Percentiles rank a stretch among this genome's conserved stretches.
Conservation (phyloP, 352 stramenopile species). For the Globisporangium barbulae region DNA sequence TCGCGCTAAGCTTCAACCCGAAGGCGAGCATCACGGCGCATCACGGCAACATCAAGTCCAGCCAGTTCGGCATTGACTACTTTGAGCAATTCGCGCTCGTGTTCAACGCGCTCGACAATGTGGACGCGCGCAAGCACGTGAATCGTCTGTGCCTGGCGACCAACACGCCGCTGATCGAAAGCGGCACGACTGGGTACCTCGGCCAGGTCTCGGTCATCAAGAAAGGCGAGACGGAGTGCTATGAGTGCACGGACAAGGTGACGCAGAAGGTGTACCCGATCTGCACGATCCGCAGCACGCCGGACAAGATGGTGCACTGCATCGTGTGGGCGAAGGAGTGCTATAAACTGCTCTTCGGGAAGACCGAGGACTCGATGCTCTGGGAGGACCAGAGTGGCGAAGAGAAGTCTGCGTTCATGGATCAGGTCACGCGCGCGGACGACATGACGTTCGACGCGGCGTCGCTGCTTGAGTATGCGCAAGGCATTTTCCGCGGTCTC, state of each 20-base stretch:
- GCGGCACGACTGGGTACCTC: conserved; percentile 97
- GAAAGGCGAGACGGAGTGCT: conserved; percentile 97
- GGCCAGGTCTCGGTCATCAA: conserved; percentile 98
- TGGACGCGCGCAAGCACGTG: conserved; percentile 97
- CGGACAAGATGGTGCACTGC: conserved; percentile 99
- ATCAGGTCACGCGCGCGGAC: conserved; percentile 46
- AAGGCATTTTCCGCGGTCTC: conserved; percentile 82
- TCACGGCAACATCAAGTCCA: conserved; percentile 97
- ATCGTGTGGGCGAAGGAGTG: conserved; percentile 98
- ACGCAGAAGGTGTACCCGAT: conserved; percentile 99
- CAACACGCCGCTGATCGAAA: conserved; percentile 92
- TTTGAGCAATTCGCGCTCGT: conserved; percentile 96
- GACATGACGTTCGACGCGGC: conserved; percentile 40
- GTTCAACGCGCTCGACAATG: conserved; percentile 99
- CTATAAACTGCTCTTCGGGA: conserved; percentile 87
- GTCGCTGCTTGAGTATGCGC: conserved; percentile 61
- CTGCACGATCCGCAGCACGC: conserved; percentile 99
- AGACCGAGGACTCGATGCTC: conserved; percentile 93
- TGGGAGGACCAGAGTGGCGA: conserved; percentile 85
- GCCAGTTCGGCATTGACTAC: conserved; percentile 92
- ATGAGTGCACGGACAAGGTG: conserved; percentile 96
- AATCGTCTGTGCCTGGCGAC: conserved; percentile 97
- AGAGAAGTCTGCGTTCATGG: conserved; percentile 87
- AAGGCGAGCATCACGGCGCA: conserved; percentile 88
- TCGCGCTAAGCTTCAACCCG: conserved; percentile 89